Evolutionary conservation across 495 filamentous ascomycete genomes (phyloP).

Genomic region (Daldinia childiae): DNA sequence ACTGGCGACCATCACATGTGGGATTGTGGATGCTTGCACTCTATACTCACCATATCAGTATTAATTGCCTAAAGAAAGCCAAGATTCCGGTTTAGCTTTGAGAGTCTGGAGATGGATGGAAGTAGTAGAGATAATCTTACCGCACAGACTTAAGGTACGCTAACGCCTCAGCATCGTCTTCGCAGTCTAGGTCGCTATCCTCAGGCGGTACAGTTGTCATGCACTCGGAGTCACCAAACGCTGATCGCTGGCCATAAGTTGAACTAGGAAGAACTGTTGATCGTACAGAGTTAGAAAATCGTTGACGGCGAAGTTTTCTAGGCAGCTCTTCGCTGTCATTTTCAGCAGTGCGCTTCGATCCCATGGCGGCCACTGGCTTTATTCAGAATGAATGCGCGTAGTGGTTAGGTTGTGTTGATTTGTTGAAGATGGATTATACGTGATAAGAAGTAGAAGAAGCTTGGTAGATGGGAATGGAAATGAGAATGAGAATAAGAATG

Average conservation of each 20-base stretch:
- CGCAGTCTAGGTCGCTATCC: conserved; percentile 63
- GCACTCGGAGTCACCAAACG: conserved; percentile 78
- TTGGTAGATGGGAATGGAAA: neutral
- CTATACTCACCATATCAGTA: conserved; percentile 64
- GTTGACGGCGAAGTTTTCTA: conserved; percentile 13
- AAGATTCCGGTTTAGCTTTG: conserved; percentile 34
- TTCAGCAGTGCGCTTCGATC: conserved; percentile 44
- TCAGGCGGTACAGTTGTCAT: conserved; percentile 47
- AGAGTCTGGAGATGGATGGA: conserved; percentile 19
- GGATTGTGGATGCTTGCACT: conserved; percentile 76
- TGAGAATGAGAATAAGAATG: neutral
- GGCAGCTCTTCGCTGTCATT: conserved; percentile 35
- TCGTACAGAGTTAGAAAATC: neutral
- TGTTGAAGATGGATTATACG: neutral
- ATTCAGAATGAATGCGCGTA: neutral
- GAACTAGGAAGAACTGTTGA: conserved; percentile 59
- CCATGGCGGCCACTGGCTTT: conserved; percentile 30
- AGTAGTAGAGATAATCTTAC: conserved; percentile 61
- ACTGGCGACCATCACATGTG: conserved; percentile 68
- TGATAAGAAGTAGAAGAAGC: neutral
- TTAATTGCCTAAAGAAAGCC: conserved; percentile 39
- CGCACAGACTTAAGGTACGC: conserved; percentile 82
- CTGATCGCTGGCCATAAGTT: conserved; percentile 77
- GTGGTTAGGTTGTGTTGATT: neutral
- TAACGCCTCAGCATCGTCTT: conserved; percentile 69